Conservation (phyloP, 352 stramenopile genomes). For the Pythium aquatile region DNA sequence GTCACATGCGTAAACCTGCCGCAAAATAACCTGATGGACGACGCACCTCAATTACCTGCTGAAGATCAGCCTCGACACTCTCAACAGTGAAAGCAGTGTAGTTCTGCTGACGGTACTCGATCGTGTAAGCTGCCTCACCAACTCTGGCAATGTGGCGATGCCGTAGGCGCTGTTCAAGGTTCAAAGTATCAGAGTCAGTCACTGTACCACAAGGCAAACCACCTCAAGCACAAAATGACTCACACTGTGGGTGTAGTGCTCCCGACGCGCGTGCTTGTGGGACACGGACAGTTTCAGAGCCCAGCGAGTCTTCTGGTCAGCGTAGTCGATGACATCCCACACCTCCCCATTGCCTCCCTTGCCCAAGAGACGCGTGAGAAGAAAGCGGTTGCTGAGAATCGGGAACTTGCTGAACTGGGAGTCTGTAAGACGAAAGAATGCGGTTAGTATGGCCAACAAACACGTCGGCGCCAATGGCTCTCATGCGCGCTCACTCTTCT, state of each 20-base stretch:
- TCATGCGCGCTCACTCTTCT: constrained; percentile 45
- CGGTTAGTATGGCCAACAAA: not conserved
- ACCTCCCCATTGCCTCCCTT: constrained; percentile 81
- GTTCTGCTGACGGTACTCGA: constrained; percentile 63
- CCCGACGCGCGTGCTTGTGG: constrained; percentile 60
- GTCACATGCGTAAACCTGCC: not conserved
- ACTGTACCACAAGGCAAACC: not conserved
- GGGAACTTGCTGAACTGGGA: constrained; percentile 76
- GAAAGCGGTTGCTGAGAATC: constrained; percentile 66
- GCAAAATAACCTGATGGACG: not conserved
- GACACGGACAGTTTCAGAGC: constrained; percentile 77
- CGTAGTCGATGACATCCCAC: constrained; percentile 79
- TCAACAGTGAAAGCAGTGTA: constrained; percentile 82
- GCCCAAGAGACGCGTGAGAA: constrained; percentile 59
- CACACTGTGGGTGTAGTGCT: constrained; percentile 76
- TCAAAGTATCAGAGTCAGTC: not conserved
- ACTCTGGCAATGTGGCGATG: constrained; percentile 71
- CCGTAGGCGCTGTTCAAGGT: constrained; percentile 43
- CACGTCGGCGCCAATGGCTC: not conserved
- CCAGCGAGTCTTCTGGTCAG: constrained; percentile 52
- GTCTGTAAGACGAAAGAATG: constrained; percentile 23
- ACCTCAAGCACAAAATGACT: constrained; percentile 7
- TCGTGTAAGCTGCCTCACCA: constrained; percentile 52
- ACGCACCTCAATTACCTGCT: constrained; percentile 68
- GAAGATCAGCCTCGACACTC: constrained; percentile 65